Conservation (phyloP, 75 land plant species). For the Chamaecyparis obtusa region DNA sequence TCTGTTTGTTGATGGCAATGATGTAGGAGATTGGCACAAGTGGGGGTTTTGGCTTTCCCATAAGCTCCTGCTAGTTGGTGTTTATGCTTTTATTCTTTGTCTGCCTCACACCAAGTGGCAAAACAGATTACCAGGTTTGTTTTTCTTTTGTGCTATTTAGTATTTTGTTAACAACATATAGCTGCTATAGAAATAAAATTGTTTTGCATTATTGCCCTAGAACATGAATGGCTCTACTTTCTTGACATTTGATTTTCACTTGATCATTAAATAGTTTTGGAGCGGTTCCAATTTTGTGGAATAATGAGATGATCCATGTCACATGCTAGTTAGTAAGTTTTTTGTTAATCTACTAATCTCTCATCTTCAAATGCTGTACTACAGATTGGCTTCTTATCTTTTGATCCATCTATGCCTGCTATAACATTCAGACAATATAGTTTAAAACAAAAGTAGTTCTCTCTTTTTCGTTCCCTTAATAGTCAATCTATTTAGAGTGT, state of each 20-base stretch:
- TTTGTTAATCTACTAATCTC: background rate
- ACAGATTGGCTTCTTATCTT: background rate
- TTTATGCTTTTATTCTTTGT: slow-evolving; percentile 65
- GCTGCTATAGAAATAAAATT: background rate
- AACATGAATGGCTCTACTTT: background rate
- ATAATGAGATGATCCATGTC: background rate
- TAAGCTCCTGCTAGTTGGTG: slow-evolving; percentile 52
- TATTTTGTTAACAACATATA: background rate
- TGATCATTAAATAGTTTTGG: background rate
- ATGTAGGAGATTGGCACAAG: slow-evolving; percentile 41
- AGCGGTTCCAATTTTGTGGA: background rate
- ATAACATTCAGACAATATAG: background rate
- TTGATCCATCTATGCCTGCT: background rate
- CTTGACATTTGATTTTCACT: background rate
- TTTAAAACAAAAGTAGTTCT: background rate
- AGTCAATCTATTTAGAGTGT: background rate
- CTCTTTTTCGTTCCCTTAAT: background rate
- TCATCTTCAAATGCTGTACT: background rate
- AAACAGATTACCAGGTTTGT: slow-evolving; percentile 74
- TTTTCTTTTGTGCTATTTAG: background rate
- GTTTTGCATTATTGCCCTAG: background rate
- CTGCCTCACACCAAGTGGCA: slow-evolving; percentile 86
- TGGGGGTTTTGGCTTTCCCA: slow-evolving; percentile 90
- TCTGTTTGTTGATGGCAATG: slow-evolving; percentile 55
- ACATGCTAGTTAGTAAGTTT: background rate